These are phyloP conservation scores for Liquidambar formosana DNA, from an alignment of 164 flowering plant species.

Conservation along the genomic window DNA sequence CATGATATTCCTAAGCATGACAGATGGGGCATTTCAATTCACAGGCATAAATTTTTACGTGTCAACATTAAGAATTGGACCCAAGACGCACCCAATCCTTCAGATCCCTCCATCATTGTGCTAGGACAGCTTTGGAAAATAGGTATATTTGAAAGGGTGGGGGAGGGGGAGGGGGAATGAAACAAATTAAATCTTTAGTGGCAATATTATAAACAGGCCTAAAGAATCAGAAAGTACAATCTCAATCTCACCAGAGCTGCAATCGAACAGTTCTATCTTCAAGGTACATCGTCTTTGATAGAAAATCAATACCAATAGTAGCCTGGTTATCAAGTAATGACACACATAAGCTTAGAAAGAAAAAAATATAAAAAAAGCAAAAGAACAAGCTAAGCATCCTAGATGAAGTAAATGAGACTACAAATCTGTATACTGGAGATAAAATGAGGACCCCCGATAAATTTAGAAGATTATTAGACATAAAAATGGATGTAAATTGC, in stretches of 20 bases:
- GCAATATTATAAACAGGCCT: too few relatives aligned
- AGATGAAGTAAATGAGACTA: neutral
- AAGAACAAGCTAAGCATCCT: neutral
- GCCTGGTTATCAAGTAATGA: constrained; percentile 21
- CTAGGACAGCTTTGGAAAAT: neutral
- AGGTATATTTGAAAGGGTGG: too few relatives aligned
- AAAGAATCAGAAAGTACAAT: too few relatives aligned
- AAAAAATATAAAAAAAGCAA: neutral
- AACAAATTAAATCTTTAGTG: too few relatives aligned
- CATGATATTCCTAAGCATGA: neutral
- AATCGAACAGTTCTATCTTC: constrained; percentile 40
- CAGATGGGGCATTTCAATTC: neutral
- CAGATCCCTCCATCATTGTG: neutral
- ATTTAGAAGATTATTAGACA: neutral
- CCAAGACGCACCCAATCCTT: neutral
- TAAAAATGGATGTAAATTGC: too few relatives aligned
- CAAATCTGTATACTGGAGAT: neutral
- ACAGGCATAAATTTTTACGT: too few relatives aligned
- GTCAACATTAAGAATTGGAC: neutral
- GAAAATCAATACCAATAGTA: constrained; percentile 41
- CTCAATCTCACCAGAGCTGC: constrained; percentile 40
- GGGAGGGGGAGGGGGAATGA: too few relatives aligned
- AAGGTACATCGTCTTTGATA: constrained; percentile 42
- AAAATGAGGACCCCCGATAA: neutral
- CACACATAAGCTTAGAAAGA: neutral